Evolutionary conservation across 169 alveolate species (phyloP).

Genomic region (Cryptosporidium viatorum): DNA sequence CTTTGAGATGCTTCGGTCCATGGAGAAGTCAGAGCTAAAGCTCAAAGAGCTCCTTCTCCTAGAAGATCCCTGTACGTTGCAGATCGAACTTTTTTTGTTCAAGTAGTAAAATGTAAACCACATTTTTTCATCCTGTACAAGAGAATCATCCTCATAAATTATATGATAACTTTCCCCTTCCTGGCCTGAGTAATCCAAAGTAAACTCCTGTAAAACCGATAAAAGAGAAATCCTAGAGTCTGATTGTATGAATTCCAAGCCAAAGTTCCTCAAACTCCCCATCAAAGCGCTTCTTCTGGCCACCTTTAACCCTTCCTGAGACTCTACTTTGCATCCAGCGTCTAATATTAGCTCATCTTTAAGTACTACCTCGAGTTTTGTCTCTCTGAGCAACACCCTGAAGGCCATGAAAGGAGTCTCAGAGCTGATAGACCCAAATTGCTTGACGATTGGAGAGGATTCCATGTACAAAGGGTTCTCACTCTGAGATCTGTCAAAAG

Average conservation of each 20-base stretch:
- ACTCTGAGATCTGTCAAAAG: not conserved
- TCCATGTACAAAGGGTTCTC: not conserved
- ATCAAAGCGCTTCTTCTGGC: not conserved
- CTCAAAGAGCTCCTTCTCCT: conserved; percentile 45
- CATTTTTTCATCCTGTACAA: not conserved
- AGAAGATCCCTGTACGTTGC: conserved; percentile 16
- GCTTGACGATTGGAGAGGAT: not conserved
- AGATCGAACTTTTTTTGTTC: conserved; percentile 6
- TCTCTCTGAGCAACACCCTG: conserved; percentile 53
- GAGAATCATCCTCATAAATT: conserved; percentile 39
- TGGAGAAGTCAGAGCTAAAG: conserved; percentile 30
- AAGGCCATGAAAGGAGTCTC: conserved; percentile 54
- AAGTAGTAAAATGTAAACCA: conserved; percentile 58
- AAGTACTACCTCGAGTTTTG: conserved; percentile 30
- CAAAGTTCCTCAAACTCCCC: conserved; percentile 46
- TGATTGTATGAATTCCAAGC: conserved; percentile 49
- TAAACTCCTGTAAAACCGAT: conserved; percentile 48
- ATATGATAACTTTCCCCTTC: conserved; percentile 31
- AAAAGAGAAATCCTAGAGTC: conserved; percentile 47
- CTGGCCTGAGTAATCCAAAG: conserved; percentile 23
- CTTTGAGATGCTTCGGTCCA: conserved; percentile 27
- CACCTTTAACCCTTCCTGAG: not conserved
- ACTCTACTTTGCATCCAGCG: not conserved
- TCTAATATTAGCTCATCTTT: not conserved
- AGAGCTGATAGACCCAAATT: conserved; percentile 12